Conservation (phyloP, 768 basidiomycete species). For the Hortiboletus campestris region DNA sequence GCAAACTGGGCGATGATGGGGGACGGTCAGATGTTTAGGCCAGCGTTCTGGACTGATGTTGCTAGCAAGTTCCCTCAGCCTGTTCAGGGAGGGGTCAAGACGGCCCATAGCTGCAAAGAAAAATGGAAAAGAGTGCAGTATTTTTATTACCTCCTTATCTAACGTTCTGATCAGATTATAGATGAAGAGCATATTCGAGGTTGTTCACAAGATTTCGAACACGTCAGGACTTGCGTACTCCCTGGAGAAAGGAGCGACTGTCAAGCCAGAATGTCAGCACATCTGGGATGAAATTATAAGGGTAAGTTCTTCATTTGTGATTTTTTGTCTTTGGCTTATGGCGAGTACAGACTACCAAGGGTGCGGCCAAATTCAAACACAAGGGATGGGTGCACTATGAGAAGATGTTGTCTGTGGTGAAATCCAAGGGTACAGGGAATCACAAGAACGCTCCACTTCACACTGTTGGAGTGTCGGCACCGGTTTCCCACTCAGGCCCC, state of each 20-base stretch:
- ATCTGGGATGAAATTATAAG: background rate
- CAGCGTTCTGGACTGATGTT: background rate
- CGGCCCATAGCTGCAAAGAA: background rate
- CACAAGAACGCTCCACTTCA: background rate
- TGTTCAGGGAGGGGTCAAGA: background rate
- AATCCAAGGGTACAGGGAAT: background rate
- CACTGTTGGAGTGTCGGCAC: background rate
- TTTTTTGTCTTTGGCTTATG: background rate
- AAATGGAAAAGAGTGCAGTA: background rate
- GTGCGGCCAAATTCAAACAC: background rate
- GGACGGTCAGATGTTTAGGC: background rate
- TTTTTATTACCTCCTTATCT: background rate
- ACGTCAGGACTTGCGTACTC: background rate
- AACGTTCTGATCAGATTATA: background rate
- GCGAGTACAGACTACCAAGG: background rate
- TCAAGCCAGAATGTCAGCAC: background rate
- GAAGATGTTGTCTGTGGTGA: background rate
- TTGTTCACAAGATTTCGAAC: too few species aligned
- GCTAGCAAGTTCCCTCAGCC: background rate
- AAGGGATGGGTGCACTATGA: background rate
- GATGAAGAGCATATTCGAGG: background rate
- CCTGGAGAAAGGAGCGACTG: background rate
- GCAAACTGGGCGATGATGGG: background rate
- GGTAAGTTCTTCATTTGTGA: background rate
- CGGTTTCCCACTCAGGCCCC: background rate